Conservation (phyloP, 768 basidiomycete genomes). For the Mycena sanguinolenta region DNA sequence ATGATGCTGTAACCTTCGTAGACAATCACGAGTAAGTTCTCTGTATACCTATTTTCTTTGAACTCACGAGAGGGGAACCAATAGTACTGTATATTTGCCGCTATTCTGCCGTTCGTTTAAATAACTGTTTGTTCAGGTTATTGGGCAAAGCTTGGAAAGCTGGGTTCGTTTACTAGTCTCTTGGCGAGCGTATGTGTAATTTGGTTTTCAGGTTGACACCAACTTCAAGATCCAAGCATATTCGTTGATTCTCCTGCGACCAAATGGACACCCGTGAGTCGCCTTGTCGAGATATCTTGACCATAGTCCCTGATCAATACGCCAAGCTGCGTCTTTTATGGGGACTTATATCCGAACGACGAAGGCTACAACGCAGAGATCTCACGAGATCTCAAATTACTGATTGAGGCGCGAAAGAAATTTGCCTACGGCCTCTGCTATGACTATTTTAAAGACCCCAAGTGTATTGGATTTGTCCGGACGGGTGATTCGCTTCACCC, state of each 20-base stretch:
- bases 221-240: constrained; percentile 89
- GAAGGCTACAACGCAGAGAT: constrained; percentile 73
- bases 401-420: constrained; percentile 73
- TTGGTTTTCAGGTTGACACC: constrained; percentile 64
- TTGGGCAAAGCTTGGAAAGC: constrained; percentile 84
- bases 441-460: constrained; percentile 71
- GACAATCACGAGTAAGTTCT: constrained; percentile 88
- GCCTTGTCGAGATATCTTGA: neutral
- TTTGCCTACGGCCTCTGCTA: constrained; percentile 75
- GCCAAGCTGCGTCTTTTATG: constrained; percentile 87
- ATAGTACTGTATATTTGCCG: constrained; percentile 69
- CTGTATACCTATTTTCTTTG: constrained; percentile 14
- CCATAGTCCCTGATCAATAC: neutral
- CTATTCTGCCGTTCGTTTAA: neutral
- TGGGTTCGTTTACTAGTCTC: constrained; percentile 66
- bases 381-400: constrained; percentile 62
- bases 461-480: constrained; percentile 85
- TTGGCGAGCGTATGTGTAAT: constrained; percentile 5
- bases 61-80: constrained; percentile 8
- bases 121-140: constrained; percentile 50
- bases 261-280: constrained; percentile 80
- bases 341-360: constrained; percentile 80
- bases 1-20: constrained; percentile 90
- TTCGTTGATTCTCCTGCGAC: constrained; percentile 80
- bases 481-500: constrained; percentile 64